phyloP scores from a whole-genome alignment of 768 basidiomycete genomes.

The Lyophyllum atratum region DNA sequence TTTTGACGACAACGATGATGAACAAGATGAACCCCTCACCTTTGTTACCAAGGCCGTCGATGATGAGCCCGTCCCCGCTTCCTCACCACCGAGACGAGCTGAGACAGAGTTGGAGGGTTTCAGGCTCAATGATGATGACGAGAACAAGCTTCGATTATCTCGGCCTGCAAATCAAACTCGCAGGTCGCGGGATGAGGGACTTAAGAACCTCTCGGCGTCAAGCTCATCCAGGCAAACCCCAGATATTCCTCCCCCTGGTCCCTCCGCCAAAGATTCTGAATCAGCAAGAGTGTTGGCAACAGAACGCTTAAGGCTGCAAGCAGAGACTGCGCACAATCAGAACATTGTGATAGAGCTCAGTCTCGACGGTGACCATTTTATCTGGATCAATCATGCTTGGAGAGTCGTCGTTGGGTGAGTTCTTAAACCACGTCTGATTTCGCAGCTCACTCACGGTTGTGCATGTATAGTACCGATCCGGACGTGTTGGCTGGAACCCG shows the following conservation, averaged over 20 bases:
- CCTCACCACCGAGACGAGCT: constrained; percentile 37
- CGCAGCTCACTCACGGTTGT: constrained; percentile 17
- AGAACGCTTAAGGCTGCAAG: constrained; percentile 85
- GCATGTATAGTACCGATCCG: constrained; percentile 68
- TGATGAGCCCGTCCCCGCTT: constrained; percentile 50
- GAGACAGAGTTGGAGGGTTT: constrained; percentile 46
- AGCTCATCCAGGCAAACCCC: constrained; percentile 31
- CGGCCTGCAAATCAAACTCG: constrained; percentile 53
- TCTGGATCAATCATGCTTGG: constrained; percentile 98
- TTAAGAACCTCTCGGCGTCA: constrained; percentile 46
- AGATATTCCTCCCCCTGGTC: constrained; percentile 33
- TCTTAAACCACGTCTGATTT: constrained; percentile 3
- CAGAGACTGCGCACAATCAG: constrained; percentile 93
- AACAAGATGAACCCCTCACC: constrained; percentile 86
- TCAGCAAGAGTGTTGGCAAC: constrained; percentile 85
- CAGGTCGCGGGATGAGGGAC: constrained; percentile 59
- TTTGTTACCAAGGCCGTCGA: constrained; percentile 92
- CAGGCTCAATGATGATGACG: constrained; percentile 55
- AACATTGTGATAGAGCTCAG: constrained; percentile 96
- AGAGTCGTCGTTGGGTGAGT: constrained; percentile 85
- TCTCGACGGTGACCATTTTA: constrained; percentile 91
- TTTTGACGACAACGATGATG: constrained; percentile 90
- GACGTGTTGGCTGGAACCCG: constrained; percentile 76
- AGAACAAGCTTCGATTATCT: constrained; percentile 48
- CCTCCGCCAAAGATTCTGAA: constrained; percentile 61